Percentiles rank a stretch among this genome's conserved stretches.
Conservation (phyloP, 257 asterid genomes). For the Solanum tacnaense region DNA sequence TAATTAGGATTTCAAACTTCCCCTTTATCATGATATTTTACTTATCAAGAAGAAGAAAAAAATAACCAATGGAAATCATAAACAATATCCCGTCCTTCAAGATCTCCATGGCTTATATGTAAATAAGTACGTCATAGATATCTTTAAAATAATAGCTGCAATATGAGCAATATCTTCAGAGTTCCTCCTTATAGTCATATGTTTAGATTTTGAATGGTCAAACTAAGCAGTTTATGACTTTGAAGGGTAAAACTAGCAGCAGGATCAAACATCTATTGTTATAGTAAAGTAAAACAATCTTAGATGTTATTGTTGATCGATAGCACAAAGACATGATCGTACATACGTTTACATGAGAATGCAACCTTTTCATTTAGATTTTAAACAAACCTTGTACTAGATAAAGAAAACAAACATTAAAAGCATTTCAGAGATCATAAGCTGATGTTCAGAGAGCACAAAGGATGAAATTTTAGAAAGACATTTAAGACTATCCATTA, state of each 20-base stretch:
- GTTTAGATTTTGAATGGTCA: neutral
- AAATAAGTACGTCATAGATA: neutral
- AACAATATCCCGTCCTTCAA: neutral
- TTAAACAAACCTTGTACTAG: neutral
- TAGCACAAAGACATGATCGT: neutral
- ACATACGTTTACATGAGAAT: neutral
- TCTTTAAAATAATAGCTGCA: neutral
- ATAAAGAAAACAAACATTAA: neutral
- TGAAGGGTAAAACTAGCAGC: neutral
- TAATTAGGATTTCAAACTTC: neutral
- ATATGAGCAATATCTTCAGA: neutral
- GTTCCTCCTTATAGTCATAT: neutral
- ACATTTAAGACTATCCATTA: conserved; percentile 16
- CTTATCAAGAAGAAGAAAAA: neutral
- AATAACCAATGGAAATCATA: neutral
- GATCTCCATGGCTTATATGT: neutral
- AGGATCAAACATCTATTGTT: neutral
- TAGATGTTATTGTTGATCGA: neutral
- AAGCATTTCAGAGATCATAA: neutral
- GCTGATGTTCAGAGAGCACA: neutral
- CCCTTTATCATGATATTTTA: neutral
- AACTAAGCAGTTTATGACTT: neutral
- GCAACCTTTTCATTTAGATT: neutral
- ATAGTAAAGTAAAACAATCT: neutral
- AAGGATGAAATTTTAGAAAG: neutral